Conservation (phyloP, 257 asterid genomes). For the Petunia axillaris region DNA sequence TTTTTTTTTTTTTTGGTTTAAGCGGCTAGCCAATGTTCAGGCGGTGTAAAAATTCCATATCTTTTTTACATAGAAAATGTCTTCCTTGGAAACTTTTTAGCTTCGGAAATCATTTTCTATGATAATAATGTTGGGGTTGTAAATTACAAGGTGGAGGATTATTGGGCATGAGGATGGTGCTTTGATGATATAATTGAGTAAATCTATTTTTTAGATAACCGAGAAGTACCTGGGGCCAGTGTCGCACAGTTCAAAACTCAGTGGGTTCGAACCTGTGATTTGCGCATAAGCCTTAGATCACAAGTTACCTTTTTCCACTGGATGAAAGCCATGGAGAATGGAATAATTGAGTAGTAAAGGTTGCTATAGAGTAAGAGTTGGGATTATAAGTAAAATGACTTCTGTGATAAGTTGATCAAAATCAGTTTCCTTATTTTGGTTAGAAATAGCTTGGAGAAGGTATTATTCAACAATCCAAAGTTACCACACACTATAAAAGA, state of each 20-base stretch:
- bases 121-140: background rate
- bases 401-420: background rate
- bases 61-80: background rate
- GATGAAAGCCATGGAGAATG: too few relatives aligned
- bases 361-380: background rate
- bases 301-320: too few relatives aligned
- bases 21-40: too few relatives aligned
- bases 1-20: too few relatives aligned
- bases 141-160: background rate
- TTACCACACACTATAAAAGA: background rate
- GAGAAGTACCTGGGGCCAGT: too few relatives aligned
- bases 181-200: background rate
- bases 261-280: too few relatives aligned
- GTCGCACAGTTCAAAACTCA: too few relatives aligned
- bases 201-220: too few relatives aligned
- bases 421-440: background rate
- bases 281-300: too few relatives aligned
- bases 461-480: background rate
- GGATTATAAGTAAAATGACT: background rate
- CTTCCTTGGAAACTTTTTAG: constrained; percentile 5
- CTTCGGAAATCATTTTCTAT: constrained; percentile 1
- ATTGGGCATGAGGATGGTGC: background rate
- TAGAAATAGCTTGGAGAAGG: background rate
- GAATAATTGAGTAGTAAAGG: too few relatives aligned
- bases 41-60: too few relatives aligned